phyloP scores from a whole-genome alignment of 2,329 filamentous ascomycete species.

The Tolypocladium cylindrosporum region DNA sequence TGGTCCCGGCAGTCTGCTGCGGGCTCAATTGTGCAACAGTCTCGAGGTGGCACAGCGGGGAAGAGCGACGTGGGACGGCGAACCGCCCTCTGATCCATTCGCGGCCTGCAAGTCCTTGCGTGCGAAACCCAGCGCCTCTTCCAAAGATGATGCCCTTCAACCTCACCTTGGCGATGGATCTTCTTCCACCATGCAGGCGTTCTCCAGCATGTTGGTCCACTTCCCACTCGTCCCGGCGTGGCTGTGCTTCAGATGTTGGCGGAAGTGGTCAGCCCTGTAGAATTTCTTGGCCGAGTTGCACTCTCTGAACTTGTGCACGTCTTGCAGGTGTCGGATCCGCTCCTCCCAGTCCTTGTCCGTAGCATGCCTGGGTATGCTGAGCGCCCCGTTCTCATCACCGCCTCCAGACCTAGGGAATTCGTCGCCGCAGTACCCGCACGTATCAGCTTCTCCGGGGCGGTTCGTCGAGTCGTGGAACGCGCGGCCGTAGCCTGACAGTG shows the following conservation, averaged over 20 bases:
- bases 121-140: not conserved
- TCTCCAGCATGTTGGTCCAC: conserved; percentile 98
- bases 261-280: conserved; percentile 93
- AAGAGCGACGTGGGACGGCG: not conserved
- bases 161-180: conserved; percentile 37
- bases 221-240: conserved; percentile 94
- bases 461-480: conserved; percentile 78
- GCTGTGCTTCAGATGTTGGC: conserved; percentile 95
- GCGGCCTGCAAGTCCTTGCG: not conserved
- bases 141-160: not conserved
- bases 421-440: conserved; percentile 90
- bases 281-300: conserved; percentile 99
- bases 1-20: not conserved
- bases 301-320: conserved; percentile 91
- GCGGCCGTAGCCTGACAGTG: conserved; percentile 64
- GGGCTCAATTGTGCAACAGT: not conserved
- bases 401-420: conserved; percentile 59
- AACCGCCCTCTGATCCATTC: not conserved
- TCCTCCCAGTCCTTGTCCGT: conserved; percentile 84
- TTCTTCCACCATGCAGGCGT: conserved; percentile 87
- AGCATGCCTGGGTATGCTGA: conserved; percentile 29
- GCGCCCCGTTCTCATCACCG: conserved; percentile 20
- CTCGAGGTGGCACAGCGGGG: not conserved
- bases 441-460: conserved; percentile 59
- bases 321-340: conserved; percentile 77